Evolutionary conservation across 805 yeast genomes (phyloP).

Genomic region (Tetrapisispora arboricola): DNA sequence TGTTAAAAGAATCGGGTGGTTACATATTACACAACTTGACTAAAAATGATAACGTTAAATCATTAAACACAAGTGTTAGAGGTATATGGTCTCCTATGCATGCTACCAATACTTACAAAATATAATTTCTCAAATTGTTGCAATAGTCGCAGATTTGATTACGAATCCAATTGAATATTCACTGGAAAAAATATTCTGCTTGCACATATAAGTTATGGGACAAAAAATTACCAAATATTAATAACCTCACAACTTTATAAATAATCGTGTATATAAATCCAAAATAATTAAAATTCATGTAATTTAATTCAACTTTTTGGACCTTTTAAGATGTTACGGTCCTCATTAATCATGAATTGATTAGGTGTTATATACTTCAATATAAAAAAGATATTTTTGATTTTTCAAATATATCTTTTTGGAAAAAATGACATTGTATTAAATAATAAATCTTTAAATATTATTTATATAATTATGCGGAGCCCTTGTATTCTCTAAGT

Average conservation of each 20-base stretch:
- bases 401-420: no score
- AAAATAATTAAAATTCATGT: no score
- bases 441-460: not conserved
- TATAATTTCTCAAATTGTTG: slow-evolving; percentile 5
- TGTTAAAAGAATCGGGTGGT: slow-evolving; percentile 64
- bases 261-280: no score
- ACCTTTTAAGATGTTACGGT: no score
- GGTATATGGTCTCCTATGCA: slow-evolving; percentile 98
- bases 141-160: no score
- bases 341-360: no score
- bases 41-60: slow-evolving; percentile 68
- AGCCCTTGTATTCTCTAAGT: slow-evolving; percentile 74
- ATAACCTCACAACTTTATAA: no score
- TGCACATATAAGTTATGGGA: not conserved
- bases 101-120: slow-evolving; percentile 23
- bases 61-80: slow-evolving; percentile 75
- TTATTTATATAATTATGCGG: slow-evolving; percentile 16
- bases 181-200: no score
- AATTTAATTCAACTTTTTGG: no score
- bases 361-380: not conserved
- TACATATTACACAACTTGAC: slow-evolving; percentile 43
- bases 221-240: no score
- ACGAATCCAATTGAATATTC: no score
- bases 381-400: no score
- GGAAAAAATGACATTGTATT: not conserved